Conservation (phyloP, 2,329 filamentous ascomycete species). For the Decorospora gaudefroyi region DNA sequence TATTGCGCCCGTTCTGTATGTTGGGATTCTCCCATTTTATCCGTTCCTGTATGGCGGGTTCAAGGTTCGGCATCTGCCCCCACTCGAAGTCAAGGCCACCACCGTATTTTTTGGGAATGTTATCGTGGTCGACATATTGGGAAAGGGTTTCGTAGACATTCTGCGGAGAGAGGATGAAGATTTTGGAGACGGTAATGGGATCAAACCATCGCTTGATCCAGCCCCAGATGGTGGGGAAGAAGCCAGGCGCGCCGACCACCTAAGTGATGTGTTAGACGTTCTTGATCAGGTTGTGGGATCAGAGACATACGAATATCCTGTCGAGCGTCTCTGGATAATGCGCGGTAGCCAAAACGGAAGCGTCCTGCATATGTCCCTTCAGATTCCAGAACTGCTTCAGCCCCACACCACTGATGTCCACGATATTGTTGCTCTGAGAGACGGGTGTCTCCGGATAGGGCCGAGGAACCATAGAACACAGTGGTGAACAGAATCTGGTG, state of each 20-base stretch:
- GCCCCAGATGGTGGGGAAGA: constrained; percentile 92
- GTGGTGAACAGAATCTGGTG: constrained; percentile 80
- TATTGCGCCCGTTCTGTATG: constrained; percentile 44
- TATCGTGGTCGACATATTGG: constrained; percentile 77
- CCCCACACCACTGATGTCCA: constrained; percentile 86
- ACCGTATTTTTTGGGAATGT: constrained; percentile 89
- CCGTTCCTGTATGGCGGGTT: constrained; percentile 55
- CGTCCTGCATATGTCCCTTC: constrained; percentile 91
- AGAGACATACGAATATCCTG: constrained; percentile 66
- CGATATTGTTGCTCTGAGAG: constrained; percentile 90
- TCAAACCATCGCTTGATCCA: constrained; percentile 94
- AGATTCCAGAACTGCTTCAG: constrained; percentile 96
- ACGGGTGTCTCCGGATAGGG: constrained; percentile 80
- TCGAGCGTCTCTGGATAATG: constrained; percentile 95
- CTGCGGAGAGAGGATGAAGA: constrained; percentile 78
- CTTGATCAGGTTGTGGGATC: not conserved
- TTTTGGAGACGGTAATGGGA: constrained; percentile 86
- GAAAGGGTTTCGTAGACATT: constrained; percentile 79
- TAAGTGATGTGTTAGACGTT: constrained; percentile 32
- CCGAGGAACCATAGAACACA: constrained; percentile 79
- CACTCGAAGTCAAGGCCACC: constrained; percentile 83
- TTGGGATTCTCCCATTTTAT: constrained; percentile 50
- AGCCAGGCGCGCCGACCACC: constrained; percentile 86
- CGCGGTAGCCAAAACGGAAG: constrained; percentile 82
- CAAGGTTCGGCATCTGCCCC: constrained; percentile 74